A percentile compares a stretch with the other conserved stretches of the same genome.
phyloP scores from a whole-genome alignment of 2,329 filamentous ascomycete species.

The Thielaviopsis euricoi region DNA sequence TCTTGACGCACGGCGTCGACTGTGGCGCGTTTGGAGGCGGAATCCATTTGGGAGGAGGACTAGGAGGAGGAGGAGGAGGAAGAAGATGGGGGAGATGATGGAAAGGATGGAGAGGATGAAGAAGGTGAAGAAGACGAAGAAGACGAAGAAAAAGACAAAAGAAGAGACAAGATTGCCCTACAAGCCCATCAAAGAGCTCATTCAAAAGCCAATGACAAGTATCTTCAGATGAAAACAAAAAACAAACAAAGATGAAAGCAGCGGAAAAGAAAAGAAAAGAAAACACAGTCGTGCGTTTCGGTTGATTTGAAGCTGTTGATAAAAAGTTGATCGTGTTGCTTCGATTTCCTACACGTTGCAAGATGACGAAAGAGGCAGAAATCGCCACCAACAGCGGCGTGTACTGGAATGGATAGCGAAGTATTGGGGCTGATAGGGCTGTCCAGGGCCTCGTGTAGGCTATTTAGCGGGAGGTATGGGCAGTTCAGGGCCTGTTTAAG shows the following conservation, averaged over 20 bases:
- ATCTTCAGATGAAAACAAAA: background rate
- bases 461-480: no score
- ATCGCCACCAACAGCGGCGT: background rate
- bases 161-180: background rate
- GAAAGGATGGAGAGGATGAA: background rate
- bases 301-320: background rate
- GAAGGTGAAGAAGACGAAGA: background rate
- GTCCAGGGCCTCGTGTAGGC: no score
- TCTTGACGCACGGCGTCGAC: slow-evolving; percentile 11
- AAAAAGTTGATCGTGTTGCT: background rate
- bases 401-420: no score
- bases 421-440: no score
- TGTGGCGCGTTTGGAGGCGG: slow-evolving; percentile 16
- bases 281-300: background rate
- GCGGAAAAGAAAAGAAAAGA: background rate
- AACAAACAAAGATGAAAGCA: no score
- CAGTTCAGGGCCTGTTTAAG: no score
- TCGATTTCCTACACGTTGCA: background rate
- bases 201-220: no score
- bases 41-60: slow-evolving; percentile 1
- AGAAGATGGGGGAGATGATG: background rate
- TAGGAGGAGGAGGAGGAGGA: background rate
- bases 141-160: background rate
- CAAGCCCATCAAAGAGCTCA: no score
- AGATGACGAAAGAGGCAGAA: background rate